phyloP scores from a whole-genome alignment of 768 basidiomycete genomes.

The Pleurotus platypus region DNA sequence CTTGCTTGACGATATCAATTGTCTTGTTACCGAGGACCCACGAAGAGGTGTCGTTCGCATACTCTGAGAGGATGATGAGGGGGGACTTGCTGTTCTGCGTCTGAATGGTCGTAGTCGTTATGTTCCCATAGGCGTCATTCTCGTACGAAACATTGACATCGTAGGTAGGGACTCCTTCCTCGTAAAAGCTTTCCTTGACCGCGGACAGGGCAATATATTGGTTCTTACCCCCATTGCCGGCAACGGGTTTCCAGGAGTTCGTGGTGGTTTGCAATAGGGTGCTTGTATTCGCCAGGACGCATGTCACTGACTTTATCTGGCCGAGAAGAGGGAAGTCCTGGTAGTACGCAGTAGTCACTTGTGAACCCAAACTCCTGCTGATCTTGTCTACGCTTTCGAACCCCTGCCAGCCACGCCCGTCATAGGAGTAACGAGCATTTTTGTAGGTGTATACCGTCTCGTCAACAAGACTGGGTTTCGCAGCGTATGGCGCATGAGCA shows the following conservation, averaged over 20 bases:
- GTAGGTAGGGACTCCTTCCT: not conserved
- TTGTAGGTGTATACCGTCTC: not conserved
- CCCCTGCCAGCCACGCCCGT: conserved; percentile 4
- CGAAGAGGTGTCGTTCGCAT: not conserved
- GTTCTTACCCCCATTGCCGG: not conserved
- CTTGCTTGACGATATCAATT: not conserved
- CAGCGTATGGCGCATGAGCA: not conserved
- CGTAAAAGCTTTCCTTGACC: conserved; percentile 1
- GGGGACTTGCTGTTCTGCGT: not conserved
- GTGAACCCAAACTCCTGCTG: not conserved
- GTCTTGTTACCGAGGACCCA: conserved; percentile 3
- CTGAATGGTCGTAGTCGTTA: conserved; percentile 1
- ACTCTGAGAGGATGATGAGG: conserved; percentile 1
- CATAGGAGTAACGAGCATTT: conserved; percentile 6
- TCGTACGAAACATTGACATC: conserved; percentile 1
- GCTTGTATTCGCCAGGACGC: conserved; percentile 1
- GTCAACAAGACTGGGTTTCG: not conserved
- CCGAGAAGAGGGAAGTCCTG: conserved; percentile 1
- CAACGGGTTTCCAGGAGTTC: not conserved
- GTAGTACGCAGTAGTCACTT: not conserved
- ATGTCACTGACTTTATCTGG: not conserved
- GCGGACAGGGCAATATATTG: not conserved
- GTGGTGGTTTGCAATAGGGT: not conserved
- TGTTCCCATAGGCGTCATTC: conserved; percentile 1
- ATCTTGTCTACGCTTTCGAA: conserved; percentile 4